Percentiles rank a stretch among this genome's conserved stretches.
These are phyloP conservation scores for Chaetomium olivaceum DNA, from an alignment of 2,329 filamentous ascomycete species.

Conservation along the genomic window DNA sequence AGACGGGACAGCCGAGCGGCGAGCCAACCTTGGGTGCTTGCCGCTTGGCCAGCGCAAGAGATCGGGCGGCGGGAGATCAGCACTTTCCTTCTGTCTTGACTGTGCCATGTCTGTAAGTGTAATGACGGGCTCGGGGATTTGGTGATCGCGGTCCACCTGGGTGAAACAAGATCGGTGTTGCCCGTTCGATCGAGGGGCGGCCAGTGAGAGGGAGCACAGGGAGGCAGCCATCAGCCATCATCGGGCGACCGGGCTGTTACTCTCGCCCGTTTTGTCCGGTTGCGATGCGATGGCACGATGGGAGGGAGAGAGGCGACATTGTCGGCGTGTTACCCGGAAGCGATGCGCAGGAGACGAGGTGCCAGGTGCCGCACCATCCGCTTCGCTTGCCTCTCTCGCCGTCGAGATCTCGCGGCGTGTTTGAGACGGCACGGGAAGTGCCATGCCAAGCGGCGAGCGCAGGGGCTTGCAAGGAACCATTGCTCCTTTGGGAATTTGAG, in stretches of 20 bases:
- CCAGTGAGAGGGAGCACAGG: no score
- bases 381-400: neutral
- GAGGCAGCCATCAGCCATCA: neutral
- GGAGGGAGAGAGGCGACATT: neutral
- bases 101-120: neutral
- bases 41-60: neutral
- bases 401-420: neutral
- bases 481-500: conserved; percentile 13
- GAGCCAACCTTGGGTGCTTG: no score
- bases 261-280: neutral
- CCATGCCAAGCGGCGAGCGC: neutral
- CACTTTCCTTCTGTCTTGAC: conserved; percentile 6
- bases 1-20: neutral
- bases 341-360: neutral
- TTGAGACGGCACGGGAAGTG: neutral
- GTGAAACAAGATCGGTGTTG: conserved; percentile 9
- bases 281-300: neutral
- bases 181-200: conserved; percentile 10
- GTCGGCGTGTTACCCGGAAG: neutral
- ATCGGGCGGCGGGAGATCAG: conserved; percentile 18
- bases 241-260: neutral
- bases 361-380: neutral
- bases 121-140: neutral
- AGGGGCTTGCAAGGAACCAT: neutral
- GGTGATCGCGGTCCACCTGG: conserved; percentile 5